phyloP scores from a whole-genome alignment of 768 basidiomycete genomes.

The Boletus sp. region DNA sequence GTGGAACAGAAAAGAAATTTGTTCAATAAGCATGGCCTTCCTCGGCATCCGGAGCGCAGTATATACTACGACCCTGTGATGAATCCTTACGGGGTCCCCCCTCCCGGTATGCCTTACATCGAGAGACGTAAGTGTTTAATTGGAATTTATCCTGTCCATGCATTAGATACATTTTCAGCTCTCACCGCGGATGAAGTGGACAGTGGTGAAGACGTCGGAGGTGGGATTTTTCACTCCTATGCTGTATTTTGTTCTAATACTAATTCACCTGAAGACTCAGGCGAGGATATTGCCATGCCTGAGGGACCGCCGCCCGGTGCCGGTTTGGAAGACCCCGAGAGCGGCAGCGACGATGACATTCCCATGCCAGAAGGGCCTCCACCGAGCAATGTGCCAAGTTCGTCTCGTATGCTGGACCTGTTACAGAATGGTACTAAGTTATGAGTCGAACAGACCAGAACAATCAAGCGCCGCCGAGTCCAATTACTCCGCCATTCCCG shows the following conservation, averaged over 20 bases:
- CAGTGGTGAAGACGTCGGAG: constrained; percentile 57
- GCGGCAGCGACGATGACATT: constrained; percentile 78
- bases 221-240: constrained; percentile 22
- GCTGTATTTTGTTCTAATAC: not conserved
- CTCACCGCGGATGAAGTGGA: constrained; percentile 59
- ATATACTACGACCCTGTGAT: constrained; percentile 90
- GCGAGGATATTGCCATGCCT: constrained; percentile 66
- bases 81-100: constrained; percentile 91
- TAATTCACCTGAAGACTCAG: constrained; percentile 24
- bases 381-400: constrained; percentile 32
- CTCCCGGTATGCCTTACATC: constrained; percentile 95
- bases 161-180: constrained; percentile 37
- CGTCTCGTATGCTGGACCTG: not conserved
- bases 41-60: constrained; percentile 87
- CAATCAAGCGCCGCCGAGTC: not conserved
- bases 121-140: constrained; percentile 67
- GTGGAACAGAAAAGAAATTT: constrained; percentile 54
- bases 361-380: constrained; percentile 85
- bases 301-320: constrained; percentile 54
- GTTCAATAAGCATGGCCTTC: constrained; percentile 82
- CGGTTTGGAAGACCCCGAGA: constrained; percentile 35
- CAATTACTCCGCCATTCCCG: constrained; percentile 17
- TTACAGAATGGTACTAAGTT: not conserved
- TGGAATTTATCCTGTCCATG: not conserved
- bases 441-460: constrained; percentile 5